phyloP scores from a whole-genome alignment of 768 basidiomycete species.

The Candolleomyces aberdarensis region DNA sequence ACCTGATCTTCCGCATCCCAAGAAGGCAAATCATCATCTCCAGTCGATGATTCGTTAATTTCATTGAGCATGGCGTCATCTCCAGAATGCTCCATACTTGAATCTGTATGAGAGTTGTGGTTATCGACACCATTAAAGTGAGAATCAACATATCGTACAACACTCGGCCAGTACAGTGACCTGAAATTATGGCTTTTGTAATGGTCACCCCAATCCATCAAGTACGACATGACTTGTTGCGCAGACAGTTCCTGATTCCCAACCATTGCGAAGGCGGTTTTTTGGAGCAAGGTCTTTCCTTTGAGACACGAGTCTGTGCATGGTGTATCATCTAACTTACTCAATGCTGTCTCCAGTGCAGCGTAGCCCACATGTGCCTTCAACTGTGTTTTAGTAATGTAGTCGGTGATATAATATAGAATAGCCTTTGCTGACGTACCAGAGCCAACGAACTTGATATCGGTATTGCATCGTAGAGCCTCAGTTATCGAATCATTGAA shows the following conservation, averaged over 20 bases:
- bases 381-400: slow-evolving; percentile 44
- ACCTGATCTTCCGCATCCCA: background rate
- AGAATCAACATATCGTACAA: slow-evolving; percentile 21
- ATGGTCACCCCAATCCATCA: slow-evolving; percentile 32
- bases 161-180: slow-evolving; percentile 31
- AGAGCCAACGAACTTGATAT: slow-evolving; percentile 43
- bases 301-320: slow-evolving; percentile 4
- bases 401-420: slow-evolving; percentile 46
- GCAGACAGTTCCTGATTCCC: slow-evolving; percentile 36
- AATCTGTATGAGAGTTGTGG: no score
- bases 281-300: slow-evolving; percentile 31
- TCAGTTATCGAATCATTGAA: slow-evolving; percentile 37
- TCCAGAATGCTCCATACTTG: no score
- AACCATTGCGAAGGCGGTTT: slow-evolving; percentile 34
- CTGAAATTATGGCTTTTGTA: slow-evolving; percentile 33
- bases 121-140: no score
- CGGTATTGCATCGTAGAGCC: slow-evolving; percentile 40
- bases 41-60: background rate
- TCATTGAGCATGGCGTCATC: background rate
- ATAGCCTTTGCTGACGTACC: slow-evolving; percentile 39
- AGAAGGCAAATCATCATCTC: background rate
- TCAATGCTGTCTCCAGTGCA: slow-evolving; percentile 31
- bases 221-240: slow-evolving; percentile 32
- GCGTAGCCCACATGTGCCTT: slow-evolving; percentile 39
- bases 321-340: slow-evolving; percentile 21